Evolutionary conservation across 768 basidiomycete genomes (phyloP).

Genomic region (Tylopilus intermedius): DNA sequence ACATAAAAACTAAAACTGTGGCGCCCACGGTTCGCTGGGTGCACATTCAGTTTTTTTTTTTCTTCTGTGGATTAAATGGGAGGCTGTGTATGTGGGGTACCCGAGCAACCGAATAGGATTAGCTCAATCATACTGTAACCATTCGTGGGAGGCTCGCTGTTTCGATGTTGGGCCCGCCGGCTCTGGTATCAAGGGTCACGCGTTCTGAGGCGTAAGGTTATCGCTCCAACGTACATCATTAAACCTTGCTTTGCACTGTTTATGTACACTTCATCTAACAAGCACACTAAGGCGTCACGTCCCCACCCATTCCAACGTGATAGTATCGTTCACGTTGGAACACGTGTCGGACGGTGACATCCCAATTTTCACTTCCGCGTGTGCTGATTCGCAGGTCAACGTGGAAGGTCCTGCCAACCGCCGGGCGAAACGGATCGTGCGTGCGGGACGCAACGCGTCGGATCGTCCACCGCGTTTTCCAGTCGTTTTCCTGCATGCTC

Average conservation of each 20-base stretch:
- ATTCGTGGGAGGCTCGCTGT: neutral
- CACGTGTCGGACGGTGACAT: conserved; percentile 12
- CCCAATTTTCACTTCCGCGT: conserved; percentile 14
- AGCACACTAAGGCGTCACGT: neutral
- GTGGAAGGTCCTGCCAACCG: neutral
- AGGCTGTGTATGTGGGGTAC: neutral
- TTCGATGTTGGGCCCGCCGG: too few relatives aligned
- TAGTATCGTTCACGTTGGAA: neutral
- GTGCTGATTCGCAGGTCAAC: conserved; percentile 9
- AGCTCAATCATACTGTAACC: neutral
- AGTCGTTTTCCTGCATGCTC: neutral
- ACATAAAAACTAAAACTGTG: neutral
- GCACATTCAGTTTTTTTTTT: neutral
- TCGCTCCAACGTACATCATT: neutral
- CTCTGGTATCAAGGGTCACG: too few relatives aligned
- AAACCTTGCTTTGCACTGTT: conserved; percentile 6
- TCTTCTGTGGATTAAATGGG: neutral
- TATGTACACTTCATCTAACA: conserved; percentile 1
- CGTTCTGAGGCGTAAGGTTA: neutral
- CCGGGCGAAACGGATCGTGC: conserved; percentile 12
- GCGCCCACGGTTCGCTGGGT: neutral
- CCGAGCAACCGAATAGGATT: neutral
- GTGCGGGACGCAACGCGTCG: neutral
- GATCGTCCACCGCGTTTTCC: neutral
- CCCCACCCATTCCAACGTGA: too few relatives aligned